Conservation (phyloP, 2,329 filamentous ascomycete species). For the Curvularia verruculosa region DNA sequence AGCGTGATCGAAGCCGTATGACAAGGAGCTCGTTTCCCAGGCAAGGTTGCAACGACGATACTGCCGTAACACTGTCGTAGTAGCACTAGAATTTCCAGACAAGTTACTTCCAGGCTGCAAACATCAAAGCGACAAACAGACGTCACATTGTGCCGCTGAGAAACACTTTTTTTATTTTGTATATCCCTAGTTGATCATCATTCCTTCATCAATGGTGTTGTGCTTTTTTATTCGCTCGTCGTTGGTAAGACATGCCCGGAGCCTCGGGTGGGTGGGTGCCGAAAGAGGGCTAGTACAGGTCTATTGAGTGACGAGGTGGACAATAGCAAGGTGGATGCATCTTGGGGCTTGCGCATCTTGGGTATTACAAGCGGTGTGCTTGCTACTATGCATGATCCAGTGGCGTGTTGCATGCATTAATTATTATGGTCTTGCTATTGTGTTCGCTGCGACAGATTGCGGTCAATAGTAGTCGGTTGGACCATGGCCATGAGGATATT, state of each 20-base stretch:
- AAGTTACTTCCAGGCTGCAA: not conserved
- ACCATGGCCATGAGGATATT: slow-evolving; percentile 16
- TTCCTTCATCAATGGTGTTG: not conserved
- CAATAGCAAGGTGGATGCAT: slow-evolving; percentile 1
- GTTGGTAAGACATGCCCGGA: not conserved
- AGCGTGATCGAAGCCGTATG: not conserved
- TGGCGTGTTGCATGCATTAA: not conserved
- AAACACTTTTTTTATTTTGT: no score
- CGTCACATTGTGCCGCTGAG: not conserved
- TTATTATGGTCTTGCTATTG: slow-evolving; percentile 30
- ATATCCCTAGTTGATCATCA: not conserved
- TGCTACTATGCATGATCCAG: not conserved
- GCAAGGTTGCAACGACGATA: not conserved
- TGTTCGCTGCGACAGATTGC: slow-evolving; percentile 26
- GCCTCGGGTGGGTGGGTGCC: not conserved
- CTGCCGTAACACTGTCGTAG: not conserved
- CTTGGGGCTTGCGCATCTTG: not conserved
- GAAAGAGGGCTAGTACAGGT: not conserved
- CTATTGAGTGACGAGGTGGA: slow-evolving; percentile 4
- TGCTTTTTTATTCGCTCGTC: not conserved
- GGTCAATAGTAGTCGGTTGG: slow-evolving; percentile 25
- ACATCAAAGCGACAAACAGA: not conserved
- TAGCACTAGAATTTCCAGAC: not conserved
- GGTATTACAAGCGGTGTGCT: not conserved
- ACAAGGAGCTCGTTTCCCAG: not conserved